Conservation (phyloP, 192 early-diverging fungal species). For the Coemansia javaensis region DNA sequence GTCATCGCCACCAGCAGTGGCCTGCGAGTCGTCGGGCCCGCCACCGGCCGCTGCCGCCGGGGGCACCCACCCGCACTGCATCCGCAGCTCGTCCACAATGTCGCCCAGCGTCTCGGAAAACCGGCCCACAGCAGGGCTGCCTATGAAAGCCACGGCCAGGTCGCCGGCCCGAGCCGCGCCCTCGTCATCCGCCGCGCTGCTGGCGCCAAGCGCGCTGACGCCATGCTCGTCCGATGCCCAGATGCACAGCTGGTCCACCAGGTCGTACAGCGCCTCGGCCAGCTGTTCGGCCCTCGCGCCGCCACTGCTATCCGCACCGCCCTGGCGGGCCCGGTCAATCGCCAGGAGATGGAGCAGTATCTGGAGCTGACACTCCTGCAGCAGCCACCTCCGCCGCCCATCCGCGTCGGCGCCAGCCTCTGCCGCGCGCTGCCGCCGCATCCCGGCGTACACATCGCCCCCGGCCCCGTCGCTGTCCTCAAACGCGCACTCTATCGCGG, state of each 20-base stretch:
- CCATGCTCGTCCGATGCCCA: conserved; percentile 42
- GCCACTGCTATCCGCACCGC: background rate
- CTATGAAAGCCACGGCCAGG: conserved; percentile 34
- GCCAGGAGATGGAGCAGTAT: conserved; percentile 36
- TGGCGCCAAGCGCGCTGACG: background rate
- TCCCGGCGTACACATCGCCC: background rate
- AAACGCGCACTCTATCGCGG: conserved; percentile 24
- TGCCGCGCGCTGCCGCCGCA: conserved; percentile 2
- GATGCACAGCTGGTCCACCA: conserved; percentile 37
- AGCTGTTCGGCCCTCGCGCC: background rate
- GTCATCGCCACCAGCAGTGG: background rate
- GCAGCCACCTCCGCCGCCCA: conserved; percentile 20
- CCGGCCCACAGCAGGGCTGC: conserved; percentile 17
- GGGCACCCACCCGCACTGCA: conserved; percentile 48
- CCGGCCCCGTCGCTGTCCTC: background rate
- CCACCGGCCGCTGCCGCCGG: too few species aligned
- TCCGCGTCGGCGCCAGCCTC: background rate
- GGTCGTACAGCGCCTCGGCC: conserved; percentile 19
- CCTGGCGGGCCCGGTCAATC: conserved; percentile 3
- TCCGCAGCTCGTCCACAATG: conserved; percentile 40
- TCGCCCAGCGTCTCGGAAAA: conserved; percentile 19
- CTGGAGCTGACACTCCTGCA: conserved; percentile 45
- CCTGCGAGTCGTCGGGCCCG: background rate
- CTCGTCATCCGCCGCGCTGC: background rate
- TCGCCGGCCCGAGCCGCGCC: conserved; percentile 9